Evolutionary conservation across 73 alveolate species (phyloP), one percentile per base, ranked within the genome.

Genomic region (Uronychia binucleata): DNA sequence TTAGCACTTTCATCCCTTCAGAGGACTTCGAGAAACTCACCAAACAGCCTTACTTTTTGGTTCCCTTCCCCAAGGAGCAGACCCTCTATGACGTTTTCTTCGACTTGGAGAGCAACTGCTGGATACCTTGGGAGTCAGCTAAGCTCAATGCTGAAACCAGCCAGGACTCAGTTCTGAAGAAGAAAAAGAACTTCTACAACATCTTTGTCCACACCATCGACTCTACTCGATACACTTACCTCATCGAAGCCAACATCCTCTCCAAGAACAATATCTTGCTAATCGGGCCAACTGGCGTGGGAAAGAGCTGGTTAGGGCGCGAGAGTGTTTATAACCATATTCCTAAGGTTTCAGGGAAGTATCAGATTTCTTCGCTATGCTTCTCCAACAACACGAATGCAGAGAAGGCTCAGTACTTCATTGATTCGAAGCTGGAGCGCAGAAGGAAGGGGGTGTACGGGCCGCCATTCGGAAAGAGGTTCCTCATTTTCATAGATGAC

Each of bases 271-370:
- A 94, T 79, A 94, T 96, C 25, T 86, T 97, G 30, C 88, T 97
- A 31, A 95, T 96, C 58, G 99, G 99, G 0, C 98, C 97, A 76
- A 97, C 99, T 0, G 99, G 99, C 77, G 91, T 97, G 31, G 99
- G 99, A 19, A 98, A 98, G 87, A 93, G 99, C 0, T 93, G 96
- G 94, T 91, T 97, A 78, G 86, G 94, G 57, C 94, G 97, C 81
- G 98, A 95, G 74, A 96, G 97, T 26, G 86, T 98, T 81, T 96
- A 77, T 80, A 80, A 80, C 58, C 75, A 90, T 28, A 33, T 90
- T 26, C 93, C 93, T 29, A 74, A 75, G 31, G 77, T 86, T 19
- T 67, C 91, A 0, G 57, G 58, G 1, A 93, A 87, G 67, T 93
- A 91, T 85, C 84, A 93, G 94, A 83, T 94, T 79, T 91, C 94